A percentile compares a stretch with the other conserved stretches of the same genome.
Conservation (phyloP, 768 basidiomycete genomes). For the Pleurotus djamor region DNA sequence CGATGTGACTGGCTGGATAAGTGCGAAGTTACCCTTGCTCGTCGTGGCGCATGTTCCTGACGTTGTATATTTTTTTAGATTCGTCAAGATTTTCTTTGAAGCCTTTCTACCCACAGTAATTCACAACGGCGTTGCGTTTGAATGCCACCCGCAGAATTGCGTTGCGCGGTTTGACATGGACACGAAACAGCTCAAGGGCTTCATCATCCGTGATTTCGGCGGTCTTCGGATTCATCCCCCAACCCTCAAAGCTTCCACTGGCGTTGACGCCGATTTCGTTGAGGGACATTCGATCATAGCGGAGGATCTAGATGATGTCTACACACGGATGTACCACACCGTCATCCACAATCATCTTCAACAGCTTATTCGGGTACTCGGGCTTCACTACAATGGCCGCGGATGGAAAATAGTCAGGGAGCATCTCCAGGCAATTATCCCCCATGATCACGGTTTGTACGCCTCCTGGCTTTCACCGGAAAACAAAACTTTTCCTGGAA, state of each 20-base stretch:
- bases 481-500: constrained; percentile 45
- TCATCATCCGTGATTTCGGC: constrained; percentile 59
- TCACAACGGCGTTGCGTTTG: constrained; percentile 55
- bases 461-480: constrained; percentile 49
- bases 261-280: constrained; percentile 44
- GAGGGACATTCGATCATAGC: constrained; percentile 50
- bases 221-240: constrained; percentile 51
- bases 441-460: constrained; percentile 42
- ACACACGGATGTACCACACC: constrained; percentile 56
- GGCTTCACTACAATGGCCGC: constrained; percentile 51
- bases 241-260: constrained; percentile 47
- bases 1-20: constrained; percentile 47
- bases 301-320: constrained; percentile 50
- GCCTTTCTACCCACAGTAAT: constrained; percentile 56
- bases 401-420: constrained; percentile 50
- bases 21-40: constrained; percentile 22
- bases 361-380: constrained; percentile 55
- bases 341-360: constrained; percentile 60
- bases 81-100: constrained; percentile 46
- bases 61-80: constrained; percentile 23
- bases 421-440: constrained; percentile 42
- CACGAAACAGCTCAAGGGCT: constrained; percentile 49
- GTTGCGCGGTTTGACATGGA: constrained; percentile 48
- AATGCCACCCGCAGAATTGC: constrained; percentile 61
- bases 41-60: constrained; percentile 4